A percentile compares a stretch with the other conserved stretches of the same genome.
Evolutionary conservation across 345 rosid genomes (phyloP).

Genomic region (Acer negundo): DNA sequence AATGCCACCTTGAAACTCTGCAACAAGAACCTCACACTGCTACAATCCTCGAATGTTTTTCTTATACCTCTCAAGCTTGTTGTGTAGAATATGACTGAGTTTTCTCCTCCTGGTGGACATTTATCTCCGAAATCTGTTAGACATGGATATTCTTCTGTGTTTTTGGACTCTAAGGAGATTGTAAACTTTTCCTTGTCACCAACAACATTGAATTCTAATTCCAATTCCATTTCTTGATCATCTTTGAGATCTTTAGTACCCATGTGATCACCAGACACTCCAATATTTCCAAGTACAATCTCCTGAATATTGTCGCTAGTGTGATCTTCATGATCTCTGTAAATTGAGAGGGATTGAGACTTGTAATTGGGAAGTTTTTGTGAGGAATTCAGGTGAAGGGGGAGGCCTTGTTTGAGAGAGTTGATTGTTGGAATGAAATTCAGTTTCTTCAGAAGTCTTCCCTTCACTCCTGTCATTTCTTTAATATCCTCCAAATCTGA

Average conservation of each 20-base stretch:
- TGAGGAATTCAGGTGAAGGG: slow-evolving; percentile 37
- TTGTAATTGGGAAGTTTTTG: slow-evolving; percentile 19
- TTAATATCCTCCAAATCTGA: not conserved
- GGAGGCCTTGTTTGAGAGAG: slow-evolving; percentile 47
- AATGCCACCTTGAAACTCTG: slow-evolving; percentile 57
- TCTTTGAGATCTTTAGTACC: no score
- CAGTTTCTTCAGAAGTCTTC: slow-evolving; percentile 62
- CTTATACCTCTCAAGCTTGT: slow-evolving; percentile 78
- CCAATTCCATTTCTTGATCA: no score
- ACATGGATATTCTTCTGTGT: slow-evolving; percentile 23
- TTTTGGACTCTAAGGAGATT: no score
- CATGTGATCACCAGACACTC: no score
- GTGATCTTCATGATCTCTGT: slow-evolving; percentile 22
- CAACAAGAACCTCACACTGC: slow-evolving; percentile 55
- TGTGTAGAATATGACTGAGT: slow-evolving; percentile 69
- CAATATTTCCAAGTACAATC: no score
- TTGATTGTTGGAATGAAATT: slow-evolving; percentile 46
- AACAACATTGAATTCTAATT: no score
- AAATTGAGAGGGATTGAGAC: slow-evolving; percentile 26
- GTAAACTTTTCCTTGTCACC: no score
- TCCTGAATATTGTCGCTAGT: no score
- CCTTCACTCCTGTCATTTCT: slow-evolving; percentile 67
- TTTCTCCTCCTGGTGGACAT: slow-evolving; percentile 73
- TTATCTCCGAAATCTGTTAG: slow-evolving; percentile 46
- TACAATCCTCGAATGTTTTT: slow-evolving; percentile 83